Base-by-base conservation (phyloP, 2,329 filamentous ascomycete species). In the Fonsecaea pugnacius region DNA sequence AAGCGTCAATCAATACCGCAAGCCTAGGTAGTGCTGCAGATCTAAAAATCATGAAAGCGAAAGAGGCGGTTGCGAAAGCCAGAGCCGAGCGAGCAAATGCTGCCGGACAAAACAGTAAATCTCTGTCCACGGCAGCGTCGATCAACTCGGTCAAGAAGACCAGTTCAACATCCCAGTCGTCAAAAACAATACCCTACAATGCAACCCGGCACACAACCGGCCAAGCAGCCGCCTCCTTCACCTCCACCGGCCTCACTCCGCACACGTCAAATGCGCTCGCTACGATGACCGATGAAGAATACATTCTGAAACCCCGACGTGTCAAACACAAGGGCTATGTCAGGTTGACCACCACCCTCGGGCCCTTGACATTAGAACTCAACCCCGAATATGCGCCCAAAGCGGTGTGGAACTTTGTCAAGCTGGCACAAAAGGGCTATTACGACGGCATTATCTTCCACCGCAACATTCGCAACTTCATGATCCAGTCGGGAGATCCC, bases 401-500 rank as follows among this genome's bases (percentile, higher is more conserved):
- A 71, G 92, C 95, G 0, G 95, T 98, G 1, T 99, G 94, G 92
- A 99, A 99, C 76, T 99, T 99, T 73, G 86, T 96, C 58, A 88
- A 90, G 62, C 81, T 99, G 4, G 87, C 92, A 1, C 90, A 96
- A 73, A 91, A 90, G 70, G 94, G 94, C 0, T 97, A 96, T 78
- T 99, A 98, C 80, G 87, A 87, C 58, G 70, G 86, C 68, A 89
- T 96, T 1, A 77, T 84, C 12, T 99, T 99, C 75, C 95, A 99
- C 77, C 88, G 95, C 67, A 97, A 96, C 75, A 97, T 99, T 72
- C 89, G 89, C 63, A 91, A 91, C 71, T 99, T 99, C 75, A 99
- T 99, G 95, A 91, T 99, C 43, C 95, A 99, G 76, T 94, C 94
- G 50, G 95, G 95, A 40, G 95, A 99, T 74, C 95, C 95, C 0